Conservation (phyloP, 75 land plant genomes). For the Gnetum montanum region DNA sequence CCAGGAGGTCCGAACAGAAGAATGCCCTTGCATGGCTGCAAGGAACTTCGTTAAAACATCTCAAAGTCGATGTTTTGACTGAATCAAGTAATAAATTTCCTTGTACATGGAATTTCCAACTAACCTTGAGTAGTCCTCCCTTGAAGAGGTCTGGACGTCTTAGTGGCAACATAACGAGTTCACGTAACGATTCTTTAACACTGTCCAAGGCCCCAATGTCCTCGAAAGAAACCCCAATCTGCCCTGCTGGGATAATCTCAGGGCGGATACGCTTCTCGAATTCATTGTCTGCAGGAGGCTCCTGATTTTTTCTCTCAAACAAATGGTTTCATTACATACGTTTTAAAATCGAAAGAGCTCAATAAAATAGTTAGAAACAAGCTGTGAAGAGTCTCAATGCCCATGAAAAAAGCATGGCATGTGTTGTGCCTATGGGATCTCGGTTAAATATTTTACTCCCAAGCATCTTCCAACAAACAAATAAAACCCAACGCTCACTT, state of each 20-base stretch:
- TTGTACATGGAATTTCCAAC: no score
- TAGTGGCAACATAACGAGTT: constrained; percentile 31
- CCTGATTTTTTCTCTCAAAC: no score
- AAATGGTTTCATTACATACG: no score
- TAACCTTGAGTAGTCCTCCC: constrained; percentile 29
- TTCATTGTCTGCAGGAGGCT: constrained; percentile 25
- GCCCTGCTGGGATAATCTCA: constrained; percentile 29
- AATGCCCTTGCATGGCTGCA: constrained; percentile 83
- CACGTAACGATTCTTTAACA: constrained; percentile 24
- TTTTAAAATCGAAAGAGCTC: no score
- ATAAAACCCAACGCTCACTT: no score
- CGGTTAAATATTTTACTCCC: no score
- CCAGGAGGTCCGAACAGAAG: constrained; percentile 88
- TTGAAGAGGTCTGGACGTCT: constrained; percentile 26
- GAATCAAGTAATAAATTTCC: background rate
- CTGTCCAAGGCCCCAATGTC: constrained; percentile 34
- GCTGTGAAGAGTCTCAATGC: no score
- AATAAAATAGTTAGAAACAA: no score
- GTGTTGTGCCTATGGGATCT: no score
- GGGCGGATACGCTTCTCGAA: constrained; percentile 35
- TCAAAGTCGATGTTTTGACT: no score
- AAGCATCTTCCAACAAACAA: no score
- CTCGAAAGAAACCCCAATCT: constrained; percentile 24
- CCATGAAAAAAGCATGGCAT: background rate
- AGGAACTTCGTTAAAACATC: constrained; percentile 6